Base-by-base conservation (phyloP, 1,284 basidiomycete genomes). In the Mycena sp. region DNA sequence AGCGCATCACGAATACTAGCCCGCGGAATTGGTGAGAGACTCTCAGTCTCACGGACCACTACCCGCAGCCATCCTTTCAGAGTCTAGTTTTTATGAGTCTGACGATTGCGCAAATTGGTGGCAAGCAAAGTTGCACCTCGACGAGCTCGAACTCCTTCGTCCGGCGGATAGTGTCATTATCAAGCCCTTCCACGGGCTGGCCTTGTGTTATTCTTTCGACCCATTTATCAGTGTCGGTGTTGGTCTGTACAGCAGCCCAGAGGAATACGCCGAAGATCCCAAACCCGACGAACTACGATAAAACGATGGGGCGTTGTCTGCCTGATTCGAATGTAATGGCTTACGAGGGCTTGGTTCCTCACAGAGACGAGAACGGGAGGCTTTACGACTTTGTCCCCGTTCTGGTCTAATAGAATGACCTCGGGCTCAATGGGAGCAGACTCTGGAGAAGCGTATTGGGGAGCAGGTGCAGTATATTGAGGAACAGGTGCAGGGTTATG, bases 161-260 rank as follows among this genome's bases (percentile, higher is more conserved):
- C 21, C 16, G 30, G 35, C 40, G 3, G 6, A 66, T 48, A 16
- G 16, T 38, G 26, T 25, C 5, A 25, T 51, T 65, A n/a, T 58
- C n/a, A 10, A 59, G 11, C 10, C 37, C 37, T 10, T 38, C 41
- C 16, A 19, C 12, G 0, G 7, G 4, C 2, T n/a, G 17, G 16
- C 40, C 32, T 14, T 28, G 52, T 2, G 45, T 32, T 16, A 67
- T 19, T 19, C 17, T 49, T 6, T 51, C 49, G 5, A 51, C 61
- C 43, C 40, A 51, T 19, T 30, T n/a, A 30, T 64, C 58, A 14
- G 62, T 67, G 4, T 64, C 38, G 17, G 50, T 25, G 32, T 67
- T 67, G 44, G 65, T 67, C 46, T 40, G 32, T 21, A 23, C 35
- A 6, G 65, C 61, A 37, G 61, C 65, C 54, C 58, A 67, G 6